Evolutionary conservation across 768 basidiomycete genomes (phyloP).

Genomic region (Trametes coccinea): DNA sequence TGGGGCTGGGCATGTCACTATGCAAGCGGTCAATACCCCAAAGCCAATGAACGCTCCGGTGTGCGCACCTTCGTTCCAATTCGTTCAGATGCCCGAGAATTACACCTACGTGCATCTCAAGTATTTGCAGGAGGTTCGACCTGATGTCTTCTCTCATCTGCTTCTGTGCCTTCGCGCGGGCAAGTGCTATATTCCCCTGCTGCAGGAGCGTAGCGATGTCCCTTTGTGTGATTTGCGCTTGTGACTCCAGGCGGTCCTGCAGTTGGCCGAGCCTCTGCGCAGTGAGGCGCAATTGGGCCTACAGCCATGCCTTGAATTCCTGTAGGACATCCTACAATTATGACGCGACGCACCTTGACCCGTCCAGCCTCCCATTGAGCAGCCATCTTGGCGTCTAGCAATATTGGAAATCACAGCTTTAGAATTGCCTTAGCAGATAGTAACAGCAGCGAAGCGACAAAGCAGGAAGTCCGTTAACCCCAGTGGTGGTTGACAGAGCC

Average conservation of each 20-base stretch:
- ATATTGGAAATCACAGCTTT: not conserved
- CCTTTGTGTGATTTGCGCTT: conserved; percentile 58
- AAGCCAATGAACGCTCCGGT: not conserved
- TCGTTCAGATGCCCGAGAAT: conserved; percentile 60
- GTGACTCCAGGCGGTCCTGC: conserved; percentile 68
- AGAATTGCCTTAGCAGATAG: not conserved
- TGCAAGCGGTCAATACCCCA: not conserved
- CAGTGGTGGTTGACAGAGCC: not conserved
- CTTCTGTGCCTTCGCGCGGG: conserved; percentile 72
- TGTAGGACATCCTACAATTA: not conserved
- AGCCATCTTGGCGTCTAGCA: conserved; percentile 14
- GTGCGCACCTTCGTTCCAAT: conserved; percentile 49
- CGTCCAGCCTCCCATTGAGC: conserved; percentile 34
- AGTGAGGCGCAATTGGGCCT: conserved; percentile 66
- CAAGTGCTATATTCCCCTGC: conserved; percentile 59
- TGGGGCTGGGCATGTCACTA: conserved; percentile 49
- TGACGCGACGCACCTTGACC: conserved; percentile 32
- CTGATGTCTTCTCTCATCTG: conserved; percentile 62
- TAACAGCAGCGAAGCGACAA: not conserved
- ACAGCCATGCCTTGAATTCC: not conserved
- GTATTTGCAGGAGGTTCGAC: conserved; percentile 60
- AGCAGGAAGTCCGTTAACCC: not conserved
- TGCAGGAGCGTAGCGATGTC: conserved; percentile 70
- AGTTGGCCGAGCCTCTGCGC: conserved; percentile 68
- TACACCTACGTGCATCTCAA: conserved; percentile 69